These are phyloP conservation scores for Phanerodontia chrysosporium DNA, from an alignment of 768 basidiomycete species.

Conservation along the genomic window DNA sequence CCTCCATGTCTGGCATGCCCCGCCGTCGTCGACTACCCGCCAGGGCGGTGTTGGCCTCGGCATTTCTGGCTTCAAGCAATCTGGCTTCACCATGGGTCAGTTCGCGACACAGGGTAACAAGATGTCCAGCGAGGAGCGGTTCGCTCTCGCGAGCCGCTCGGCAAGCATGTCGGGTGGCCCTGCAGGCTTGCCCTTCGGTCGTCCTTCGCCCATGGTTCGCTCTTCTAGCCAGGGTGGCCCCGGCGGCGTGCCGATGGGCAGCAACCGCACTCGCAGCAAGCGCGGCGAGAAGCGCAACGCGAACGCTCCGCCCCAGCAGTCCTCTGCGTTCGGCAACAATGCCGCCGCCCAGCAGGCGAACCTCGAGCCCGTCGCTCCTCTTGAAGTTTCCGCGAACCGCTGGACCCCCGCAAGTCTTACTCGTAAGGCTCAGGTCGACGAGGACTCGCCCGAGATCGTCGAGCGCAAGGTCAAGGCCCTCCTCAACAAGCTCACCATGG, in stretches of 20 bases:
- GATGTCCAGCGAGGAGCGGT: conserved; percentile 70
- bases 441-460: conserved; percentile 77
- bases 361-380: conserved; percentile 70
- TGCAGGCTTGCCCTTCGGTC: conserved; percentile 45
- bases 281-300: conserved; percentile 76
- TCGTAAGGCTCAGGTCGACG: conserved; percentile 48
- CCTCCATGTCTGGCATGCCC: conserved; percentile 40
- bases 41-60: conserved; percentile 50
- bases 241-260: conserved; percentile 42
- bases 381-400: conserved; percentile 75
- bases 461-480: conserved; percentile 90
- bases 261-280: conserved; percentile 70
- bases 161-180: conserved; percentile 51
- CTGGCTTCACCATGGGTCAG: conserved; percentile 58
- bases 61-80: conserved; percentile 33
- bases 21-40: conserved; percentile 28
- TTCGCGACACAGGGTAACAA: conserved; percentile 58
- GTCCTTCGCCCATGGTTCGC: conserved; percentile 54
- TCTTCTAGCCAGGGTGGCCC: conserved; percentile 50
- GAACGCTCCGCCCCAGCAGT: conserved; percentile 28
- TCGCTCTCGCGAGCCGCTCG: conserved; percentile 48
- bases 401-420: conserved; percentile 54
- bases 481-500: conserved; percentile 94
- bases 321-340: conserved; percentile 11
- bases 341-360: conserved; percentile 15